Conservation (phyloP, 768 basidiomycete genomes). For the Amanita molliuscula region DNA sequence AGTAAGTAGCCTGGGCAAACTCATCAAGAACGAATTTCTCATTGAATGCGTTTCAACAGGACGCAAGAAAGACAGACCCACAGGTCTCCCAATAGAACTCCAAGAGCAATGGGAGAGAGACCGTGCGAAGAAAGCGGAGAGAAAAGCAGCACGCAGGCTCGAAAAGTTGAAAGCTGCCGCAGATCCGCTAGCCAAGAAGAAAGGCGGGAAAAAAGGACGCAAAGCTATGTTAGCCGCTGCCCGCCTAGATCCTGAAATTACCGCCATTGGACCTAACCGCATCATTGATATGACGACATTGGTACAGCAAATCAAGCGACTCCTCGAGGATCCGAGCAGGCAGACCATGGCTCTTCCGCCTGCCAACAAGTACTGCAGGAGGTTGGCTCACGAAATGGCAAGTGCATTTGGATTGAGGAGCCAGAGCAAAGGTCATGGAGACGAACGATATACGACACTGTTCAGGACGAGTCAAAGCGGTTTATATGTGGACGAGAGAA, state of each 20-base stretch:
- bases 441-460: constrained; percentile 68
- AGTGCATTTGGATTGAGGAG: constrained; percentile 69
- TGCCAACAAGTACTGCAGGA: constrained; percentile 61
- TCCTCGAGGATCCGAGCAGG: constrained; percentile 47
- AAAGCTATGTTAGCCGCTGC: constrained; percentile 58
- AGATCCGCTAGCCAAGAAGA: constrained; percentile 53
- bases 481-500: constrained; percentile 43
- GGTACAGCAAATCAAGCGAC: constrained; percentile 58
- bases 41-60: constrained; percentile 12
- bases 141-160: constrained; percentile 51
- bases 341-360: constrained; percentile 64
- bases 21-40: background rate
- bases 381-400: constrained; percentile 75
- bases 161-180: constrained; percentile 45
- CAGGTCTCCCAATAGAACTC: constrained; percentile 45
- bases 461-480: constrained; percentile 56
- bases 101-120: constrained; percentile 71
- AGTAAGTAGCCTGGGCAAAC: constrained; percentile 29
- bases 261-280: constrained; percentile 30
- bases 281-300: constrained; percentile 60
- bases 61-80: constrained; percentile 43
- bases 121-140: constrained; percentile 71
- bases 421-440: constrained; percentile 60
- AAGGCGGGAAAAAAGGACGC: constrained; percentile 57
- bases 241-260: constrained; percentile 34